phyloP scores from a whole-genome alignment of 768 basidiomycete species.

The Termitomyces sp. region DNA sequence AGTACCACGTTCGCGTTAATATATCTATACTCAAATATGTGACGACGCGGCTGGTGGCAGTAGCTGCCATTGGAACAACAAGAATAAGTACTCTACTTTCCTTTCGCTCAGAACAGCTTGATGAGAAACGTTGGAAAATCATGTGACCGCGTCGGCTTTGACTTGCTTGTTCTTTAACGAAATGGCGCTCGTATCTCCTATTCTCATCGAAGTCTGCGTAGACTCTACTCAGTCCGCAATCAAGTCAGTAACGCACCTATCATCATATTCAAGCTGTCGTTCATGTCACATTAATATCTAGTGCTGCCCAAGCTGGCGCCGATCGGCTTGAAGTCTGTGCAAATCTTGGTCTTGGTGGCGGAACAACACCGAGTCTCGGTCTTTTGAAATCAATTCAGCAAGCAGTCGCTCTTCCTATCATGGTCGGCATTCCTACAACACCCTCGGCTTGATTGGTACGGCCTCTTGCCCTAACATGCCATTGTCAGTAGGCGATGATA shows the following conservation, averaged over 20 bases:
- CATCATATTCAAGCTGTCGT: conserved; percentile 8
- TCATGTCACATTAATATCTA: conserved; percentile 21
- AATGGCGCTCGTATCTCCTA: conserved; percentile 13
- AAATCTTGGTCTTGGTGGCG: conserved; percentile 68
- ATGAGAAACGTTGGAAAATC: not conserved
- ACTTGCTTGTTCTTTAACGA: not conserved
- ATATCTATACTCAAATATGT: not conserved
- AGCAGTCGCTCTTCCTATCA: conserved; percentile 49
- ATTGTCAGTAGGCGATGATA: conserved; percentile 58
- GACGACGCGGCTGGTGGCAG: not conserved
- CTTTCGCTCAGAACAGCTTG: not conserved
- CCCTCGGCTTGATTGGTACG: not conserved
- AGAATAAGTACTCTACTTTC: no score
- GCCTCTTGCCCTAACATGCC: conserved; percentile 2
- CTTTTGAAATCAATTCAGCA: conserved; percentile 54
- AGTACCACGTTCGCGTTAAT: not conserved
- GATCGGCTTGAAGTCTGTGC: conserved; percentile 74
- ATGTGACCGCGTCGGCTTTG: not conserved
- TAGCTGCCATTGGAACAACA: not conserved
- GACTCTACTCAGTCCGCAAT: conserved; percentile 72
- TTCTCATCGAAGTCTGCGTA: conserved; percentile 61
- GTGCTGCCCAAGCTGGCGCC: conserved; percentile 67
- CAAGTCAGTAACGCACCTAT: conserved; percentile 33
- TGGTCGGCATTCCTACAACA: conserved; percentile 39
- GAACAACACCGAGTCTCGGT: conserved; percentile 78